Evolutionary conservation across 2,329 filamentous ascomycete genomes (phyloP), one percentile per base, ranked within the genome.

Genomic region (Phyllosticta citrichinensis): DNA sequence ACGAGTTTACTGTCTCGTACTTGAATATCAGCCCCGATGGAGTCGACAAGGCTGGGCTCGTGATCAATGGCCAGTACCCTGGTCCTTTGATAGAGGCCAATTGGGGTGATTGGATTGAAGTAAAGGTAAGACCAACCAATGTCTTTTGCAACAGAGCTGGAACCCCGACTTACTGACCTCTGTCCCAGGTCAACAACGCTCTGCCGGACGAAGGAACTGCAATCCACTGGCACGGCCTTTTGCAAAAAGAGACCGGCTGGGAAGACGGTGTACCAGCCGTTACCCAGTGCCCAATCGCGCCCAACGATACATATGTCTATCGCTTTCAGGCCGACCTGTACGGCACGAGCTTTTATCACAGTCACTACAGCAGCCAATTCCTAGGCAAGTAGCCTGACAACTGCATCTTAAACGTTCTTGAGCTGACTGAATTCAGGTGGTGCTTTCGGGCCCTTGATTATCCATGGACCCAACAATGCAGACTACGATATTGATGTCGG

Each of bases 231-330:
- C 70, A 73, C 56, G 71, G 72, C 35, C 62, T 74, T 9, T 62
- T 70, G 24, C 71, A 73, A 40, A 65, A 63, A 8, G 64, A 65
- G 8, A 71, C 70, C 14, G 66, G 68, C 3, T 73, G 67, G 67
- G 71, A 69, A 57, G 72, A 74, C 58, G 72, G 72, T 60, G 71
- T 73, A 2, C 70, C 72, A 2, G 67, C 69, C 14, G 66, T 73
- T 27, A 58, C 63, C 22, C 71, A 73, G 55, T 74, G 72, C 55
- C 72, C 72, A 2, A 69, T 74, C 40, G 65, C 68, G 20, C 72
- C 72, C 67, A 69, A 68, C 68, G 56, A 62, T 3, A 62, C 57
- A 11, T 63, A 65, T 52, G 67, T 62, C 1, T 72, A 72, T 57
- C 61, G 35, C 3, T 70, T 69, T 57, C 53, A 56, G 14, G 72